Evolutionary conservation across 371 early-diverging fungal species (phyloP).

Genomic region (Mortierella sp.): DNA sequence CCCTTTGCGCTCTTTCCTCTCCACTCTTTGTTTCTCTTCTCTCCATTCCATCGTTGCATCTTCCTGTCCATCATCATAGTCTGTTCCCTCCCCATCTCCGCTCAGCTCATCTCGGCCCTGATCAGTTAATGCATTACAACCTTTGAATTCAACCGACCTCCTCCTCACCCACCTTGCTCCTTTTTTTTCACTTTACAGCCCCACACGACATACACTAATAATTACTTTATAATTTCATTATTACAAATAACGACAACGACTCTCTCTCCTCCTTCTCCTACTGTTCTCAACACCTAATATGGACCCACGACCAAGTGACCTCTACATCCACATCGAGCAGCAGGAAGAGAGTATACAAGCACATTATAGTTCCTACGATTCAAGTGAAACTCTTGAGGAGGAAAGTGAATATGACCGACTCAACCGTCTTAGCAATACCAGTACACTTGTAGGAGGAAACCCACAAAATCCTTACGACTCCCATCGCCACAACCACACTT

Average conservation of each 20-base stretch:
- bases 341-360: slow-evolving; percentile 16
- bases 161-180: too few species aligned
- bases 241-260: too few species aligned
- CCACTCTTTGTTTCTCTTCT: neutral
- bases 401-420: slow-evolving; percentile 16
- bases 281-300: slow-evolving; percentile 1
- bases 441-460: slow-evolving; percentile 27
- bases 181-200: too few species aligned
- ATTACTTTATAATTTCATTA: too few species aligned
- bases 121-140: too few species aligned
- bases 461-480: neutral
- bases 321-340: slow-evolving; percentile 24
- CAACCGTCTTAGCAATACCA: slow-evolving; percentile 28
- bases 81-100: too few species aligned
- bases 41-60: slow-evolving; percentile 6
- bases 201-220: too few species aligned
- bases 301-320: neutral
- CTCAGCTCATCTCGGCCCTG: too few species aligned
- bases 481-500: slow-evolving; percentile 4
- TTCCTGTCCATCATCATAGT: slow-evolving; percentile 1
- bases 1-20: neutral
- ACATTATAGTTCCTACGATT: slow-evolving; percentile 14
- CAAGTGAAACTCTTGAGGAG: slow-evolving; percentile 23
- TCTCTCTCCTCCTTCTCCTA: neutral
- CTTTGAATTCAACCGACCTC: too few species aligned